phyloP scores from a whole-genome alignment of 192 early-diverging fungal species.

The Backusella tuberculispora region DNA sequence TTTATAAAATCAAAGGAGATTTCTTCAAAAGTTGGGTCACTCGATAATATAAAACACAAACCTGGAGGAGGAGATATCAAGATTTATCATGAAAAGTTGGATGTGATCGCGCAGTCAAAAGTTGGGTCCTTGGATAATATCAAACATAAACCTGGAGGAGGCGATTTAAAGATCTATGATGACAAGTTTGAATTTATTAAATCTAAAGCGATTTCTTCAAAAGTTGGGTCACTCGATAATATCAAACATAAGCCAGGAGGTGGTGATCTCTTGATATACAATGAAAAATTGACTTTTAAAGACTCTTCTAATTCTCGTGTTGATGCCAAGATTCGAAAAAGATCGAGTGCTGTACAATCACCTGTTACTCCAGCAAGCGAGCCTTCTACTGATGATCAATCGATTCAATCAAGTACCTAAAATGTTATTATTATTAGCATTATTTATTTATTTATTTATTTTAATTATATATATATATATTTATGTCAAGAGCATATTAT shows the following conservation, averaged over 20 bases:
- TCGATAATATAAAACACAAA: background rate
- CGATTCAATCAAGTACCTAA: slow-evolving; percentile 7
- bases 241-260: slow-evolving; percentile 31
- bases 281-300: slow-evolving; percentile 20
- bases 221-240: slow-evolving; percentile 27
- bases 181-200: slow-evolving; percentile 11
- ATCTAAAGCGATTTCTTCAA: slow-evolving; percentile 6
- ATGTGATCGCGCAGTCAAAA: slow-evolving; percentile 2
- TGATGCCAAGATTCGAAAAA: background rate
- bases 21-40: background rate
- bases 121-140: slow-evolving; percentile 26
- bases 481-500: background rate
- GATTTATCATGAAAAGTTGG: background rate
- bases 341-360: background rate
- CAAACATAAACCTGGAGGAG: slow-evolving; percentile 28
- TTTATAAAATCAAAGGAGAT: slow-evolving; percentile 19
- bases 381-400: background rate
- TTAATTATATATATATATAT: background rate
- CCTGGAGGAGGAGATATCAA: background rate
- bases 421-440: background rate
- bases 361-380: background rate
- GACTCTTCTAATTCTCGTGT: background rate
- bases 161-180: slow-evolving; percentile 14
- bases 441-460: background rate
- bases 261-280: slow-evolving; percentile 11